phyloP scores from a whole-genome alignment of 1,139 yeast genomes.

The Lodderomyces oxycetoniae region DNA sequence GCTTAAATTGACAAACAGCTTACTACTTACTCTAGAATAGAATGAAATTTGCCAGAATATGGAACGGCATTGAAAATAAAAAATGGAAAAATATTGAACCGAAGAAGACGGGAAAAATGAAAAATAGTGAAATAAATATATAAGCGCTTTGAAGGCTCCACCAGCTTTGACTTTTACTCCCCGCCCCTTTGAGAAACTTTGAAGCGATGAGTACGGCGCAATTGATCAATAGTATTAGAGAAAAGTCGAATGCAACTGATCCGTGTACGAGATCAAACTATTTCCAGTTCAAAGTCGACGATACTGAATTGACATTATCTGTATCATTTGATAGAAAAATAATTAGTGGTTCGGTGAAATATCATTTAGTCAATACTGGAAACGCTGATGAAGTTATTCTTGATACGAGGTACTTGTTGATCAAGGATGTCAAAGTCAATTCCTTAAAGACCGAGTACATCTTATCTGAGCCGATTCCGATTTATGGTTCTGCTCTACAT shows the following conservation, averaged over 20 bases:
- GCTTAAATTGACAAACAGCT: too few species aligned
- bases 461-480: slow-evolving; percentile 20
- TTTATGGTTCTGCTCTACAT: slow-evolving; percentile 31
- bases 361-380: slow-evolving; percentile 15
- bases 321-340: slow-evolving; percentile 28
- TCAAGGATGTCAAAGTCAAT: slow-evolving; percentile 17
- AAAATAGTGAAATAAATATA: too few species aligned
- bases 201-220: background rate
- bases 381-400: slow-evolving; percentile 18
- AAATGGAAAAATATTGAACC: too few species aligned
- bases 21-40: too few species aligned
- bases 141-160: too few species aligned
- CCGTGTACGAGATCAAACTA: slow-evolving; percentile 78
- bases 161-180: too few species aligned
- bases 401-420: slow-evolving; percentile 30
- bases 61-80: too few species aligned
- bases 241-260: slow-evolving; percentile 32
- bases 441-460: slow-evolving; percentile 13
- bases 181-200: too few species aligned
- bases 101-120: too few species aligned
- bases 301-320: slow-evolving; percentile 24
- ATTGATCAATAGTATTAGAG: slow-evolving; percentile 9
- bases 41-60: too few species aligned
- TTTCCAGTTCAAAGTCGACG: slow-evolving; percentile 41
- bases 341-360: slow-evolving; percentile 28